Evolutionary conservation across 2,329 filamentous ascomycete genomes (phyloP).

Genomic region (Claviceps spartinae): DNA sequence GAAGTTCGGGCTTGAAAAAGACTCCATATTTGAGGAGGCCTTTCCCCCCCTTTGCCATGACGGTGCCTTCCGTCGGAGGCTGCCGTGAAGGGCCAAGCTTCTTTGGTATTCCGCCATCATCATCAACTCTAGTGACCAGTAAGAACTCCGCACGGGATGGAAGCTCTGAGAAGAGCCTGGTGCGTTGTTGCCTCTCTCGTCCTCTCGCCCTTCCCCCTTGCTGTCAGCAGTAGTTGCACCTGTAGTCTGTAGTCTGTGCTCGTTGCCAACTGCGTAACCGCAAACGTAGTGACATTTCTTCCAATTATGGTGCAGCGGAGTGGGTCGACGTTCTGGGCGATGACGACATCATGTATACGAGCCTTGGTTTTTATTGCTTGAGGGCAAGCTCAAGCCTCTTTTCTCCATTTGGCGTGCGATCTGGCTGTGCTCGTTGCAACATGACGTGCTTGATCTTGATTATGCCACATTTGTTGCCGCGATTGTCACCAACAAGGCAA

Average conservation of each 20-base stretch:
- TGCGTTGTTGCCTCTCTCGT: too few species aligned
- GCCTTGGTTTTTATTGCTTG: neutral
- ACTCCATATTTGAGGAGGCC: neutral
- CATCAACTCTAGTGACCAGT: neutral
- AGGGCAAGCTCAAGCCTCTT: neutral
- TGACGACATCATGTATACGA: neutral
- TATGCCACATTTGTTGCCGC: neutral
- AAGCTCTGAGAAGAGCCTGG: too few species aligned
- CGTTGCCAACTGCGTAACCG: too few species aligned
- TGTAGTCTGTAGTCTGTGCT: too few species aligned
- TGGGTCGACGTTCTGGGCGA: neutral
- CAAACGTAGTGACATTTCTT: too few species aligned
- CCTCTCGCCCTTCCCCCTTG: too few species aligned
- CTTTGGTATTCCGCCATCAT: neutral
- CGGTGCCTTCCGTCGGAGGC: neutral
- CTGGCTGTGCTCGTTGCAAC: neutral
- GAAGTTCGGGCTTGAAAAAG: neutral
- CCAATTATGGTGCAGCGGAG: too few species aligned
- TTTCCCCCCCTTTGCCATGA: neutral
- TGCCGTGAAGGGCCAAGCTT: neutral
- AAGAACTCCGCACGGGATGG: neutral
- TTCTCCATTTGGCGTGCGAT: neutral
- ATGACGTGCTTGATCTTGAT: slow-evolving; percentile 1
- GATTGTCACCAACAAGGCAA: neutral
- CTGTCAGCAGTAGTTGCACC: neutral